Conservation (phyloP, 2,329 filamentous ascomycete genomes). For the Exutisphaerella laricina region DNA sequence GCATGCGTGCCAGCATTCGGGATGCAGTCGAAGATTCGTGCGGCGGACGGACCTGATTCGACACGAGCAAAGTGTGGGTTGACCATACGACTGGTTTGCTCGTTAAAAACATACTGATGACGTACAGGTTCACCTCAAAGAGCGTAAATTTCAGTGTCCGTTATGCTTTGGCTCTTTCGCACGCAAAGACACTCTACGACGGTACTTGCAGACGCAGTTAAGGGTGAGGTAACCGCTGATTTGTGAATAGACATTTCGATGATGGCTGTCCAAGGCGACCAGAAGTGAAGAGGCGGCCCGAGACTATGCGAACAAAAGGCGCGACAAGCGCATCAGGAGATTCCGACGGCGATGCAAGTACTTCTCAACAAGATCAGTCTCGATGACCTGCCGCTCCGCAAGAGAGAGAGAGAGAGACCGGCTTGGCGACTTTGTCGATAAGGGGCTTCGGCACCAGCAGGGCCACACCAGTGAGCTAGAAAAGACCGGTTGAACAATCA, state of each 20-base stretch:
- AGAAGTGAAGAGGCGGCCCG: constrained; percentile 23
- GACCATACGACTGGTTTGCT: too few species aligned
- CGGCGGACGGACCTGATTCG: constrained; percentile 70
- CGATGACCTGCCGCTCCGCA: neutral
- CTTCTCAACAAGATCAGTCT: neutral
- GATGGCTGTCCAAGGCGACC: constrained; percentile 66
- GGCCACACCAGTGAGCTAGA: neutral
- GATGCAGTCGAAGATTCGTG: constrained; percentile 71
- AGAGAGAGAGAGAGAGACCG: neutral
- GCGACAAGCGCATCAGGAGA: neutral
- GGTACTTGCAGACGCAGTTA: constrained; percentile 46
- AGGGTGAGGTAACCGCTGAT: constrained; percentile 2
- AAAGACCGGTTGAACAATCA: neutral
- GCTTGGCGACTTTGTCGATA: constrained; percentile 1
- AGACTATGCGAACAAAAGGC: neutral
- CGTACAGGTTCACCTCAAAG: constrained; percentile 63
- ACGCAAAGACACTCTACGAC: constrained; percentile 74
- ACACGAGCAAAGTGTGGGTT: constrained; percentile 49
- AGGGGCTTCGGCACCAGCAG: constrained; percentile 5
- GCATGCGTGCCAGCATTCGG: constrained; percentile 59
- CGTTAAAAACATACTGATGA: too few species aligned
- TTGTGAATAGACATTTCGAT: constrained; percentile 59
- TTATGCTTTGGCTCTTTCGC: constrained; percentile 68
- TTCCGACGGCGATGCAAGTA: neutral
- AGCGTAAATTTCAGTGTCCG: constrained; percentile 63